Evolutionary conservation across 768 basidiomycete genomes (phyloP), one percentile per base, ranked within the genome.

Genomic region (Suillus subalutaceus): DNA sequence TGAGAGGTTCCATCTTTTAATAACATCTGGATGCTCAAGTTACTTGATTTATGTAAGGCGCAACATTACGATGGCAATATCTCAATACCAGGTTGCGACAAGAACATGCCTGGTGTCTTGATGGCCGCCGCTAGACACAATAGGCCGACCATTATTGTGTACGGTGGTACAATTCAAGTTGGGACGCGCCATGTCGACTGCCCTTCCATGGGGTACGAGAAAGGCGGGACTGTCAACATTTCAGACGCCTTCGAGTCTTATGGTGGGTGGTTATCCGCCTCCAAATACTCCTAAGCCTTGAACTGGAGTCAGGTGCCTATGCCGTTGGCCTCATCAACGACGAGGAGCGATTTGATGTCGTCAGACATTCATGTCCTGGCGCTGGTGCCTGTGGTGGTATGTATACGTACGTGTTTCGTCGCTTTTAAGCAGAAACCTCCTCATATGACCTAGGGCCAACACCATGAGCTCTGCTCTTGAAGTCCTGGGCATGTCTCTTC

Each of bases 11-110:
- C 16, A 30, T 30, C 16, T 10, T 41, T 59, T 10, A 16, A 26
- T 41, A 41, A 26, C 26, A 41, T 48, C n/a, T 18, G 26, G 32
- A 40, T 26, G 23, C 43, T 58, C 23, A 63, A 56, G 13, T 23
- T n/a, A n/a, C 41, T 18, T 56, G 32, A 41, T 50, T 43, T 62
- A 26, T 62, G 44, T 38, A 63, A 91, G 92, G 92, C 92, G 26
- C 93, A 95, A 80, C 88, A 93, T 72, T 94, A 95, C 71, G 94
- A 96, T 67, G 93, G 87, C 15, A 93, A 94, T 72, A 93, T 95
- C 70, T 87, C 91, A 6, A 84, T 94, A 63, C 94, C 94, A 20
- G 93, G 93, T 64, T 95, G 93, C 69, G 93, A 95, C 78, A 95
- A 95, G 81, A 95, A 95, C 73, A 94, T 95, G 94, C 93, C 93